Percentiles rank a stretch among this genome's conserved stretches.
These are phyloP conservation scores for Fusarium subtropicale DNA, from an alignment of 2,329 filamentous ascomycete species.

Conservation along the genomic window DNA sequence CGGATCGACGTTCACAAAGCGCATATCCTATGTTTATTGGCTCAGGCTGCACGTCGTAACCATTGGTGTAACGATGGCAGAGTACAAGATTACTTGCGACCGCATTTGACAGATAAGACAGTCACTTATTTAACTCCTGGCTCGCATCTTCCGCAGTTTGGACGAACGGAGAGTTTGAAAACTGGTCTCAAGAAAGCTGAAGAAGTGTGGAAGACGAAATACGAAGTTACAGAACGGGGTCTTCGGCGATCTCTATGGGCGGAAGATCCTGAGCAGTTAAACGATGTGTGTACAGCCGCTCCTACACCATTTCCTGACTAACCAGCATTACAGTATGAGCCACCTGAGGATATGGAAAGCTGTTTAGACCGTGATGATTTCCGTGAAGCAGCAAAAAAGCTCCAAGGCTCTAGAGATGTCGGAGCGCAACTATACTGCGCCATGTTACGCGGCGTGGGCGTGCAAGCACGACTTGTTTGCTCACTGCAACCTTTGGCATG, in stretches of 20 bases:
- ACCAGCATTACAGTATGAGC: conserved; percentile 60
- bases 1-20: conserved; percentile 86
- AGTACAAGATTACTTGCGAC: conserved; percentile 74
- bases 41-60: conserved; percentile 82
- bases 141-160: conserved; percentile 76
- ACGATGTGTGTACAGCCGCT: conserved; percentile 59
- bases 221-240: conserved; percentile 77
- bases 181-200: conserved; percentile 79
- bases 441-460: conserved; percentile 82
- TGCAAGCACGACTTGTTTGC: conserved; percentile 86
- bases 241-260: conserved; percentile 80
- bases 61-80: conserved; percentile 85
- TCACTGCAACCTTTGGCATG: conserved; percentile 88
- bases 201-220: conserved; percentile 75
- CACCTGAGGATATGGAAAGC: conserved; percentile 73
- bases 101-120: conserved; percentile 74
- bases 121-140: conserved; percentile 76
- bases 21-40: conserved; percentile 85
- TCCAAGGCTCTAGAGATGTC: conserved; percentile 87
- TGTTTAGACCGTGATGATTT: conserved; percentile 80
- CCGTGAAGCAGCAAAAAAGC: conserved; percentile 70
- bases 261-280: conserved; percentile 70
- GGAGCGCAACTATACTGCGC: conserved; percentile 93
- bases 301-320: conserved; percentile 22
- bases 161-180: conserved; percentile 79